A percentile compares a stretch with the other conserved stretches of the same genome.
Conservation (phyloP, 2,329 filamentous ascomycete genomes). For the Chaetomiaceae sp. region DNA sequence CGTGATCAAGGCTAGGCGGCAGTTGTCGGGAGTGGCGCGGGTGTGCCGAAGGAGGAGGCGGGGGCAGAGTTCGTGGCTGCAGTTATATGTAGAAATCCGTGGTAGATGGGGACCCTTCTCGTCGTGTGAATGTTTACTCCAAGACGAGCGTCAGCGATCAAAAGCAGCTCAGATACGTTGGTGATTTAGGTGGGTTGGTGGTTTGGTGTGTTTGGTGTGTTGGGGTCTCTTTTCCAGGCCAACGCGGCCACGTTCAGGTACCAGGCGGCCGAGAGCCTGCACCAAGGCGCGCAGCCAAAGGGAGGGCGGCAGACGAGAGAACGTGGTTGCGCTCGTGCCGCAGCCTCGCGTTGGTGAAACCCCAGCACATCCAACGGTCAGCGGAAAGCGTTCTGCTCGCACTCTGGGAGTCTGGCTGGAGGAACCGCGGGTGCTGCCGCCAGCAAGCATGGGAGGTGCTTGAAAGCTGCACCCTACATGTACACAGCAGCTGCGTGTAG, state of each 20-base stretch:
- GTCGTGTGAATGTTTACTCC: too few species aligned
- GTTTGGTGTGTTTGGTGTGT: not conserved
- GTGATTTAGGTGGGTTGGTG: too few species aligned
- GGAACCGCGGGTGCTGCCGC: not conserved
- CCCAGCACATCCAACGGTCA: slow-evolving; percentile 1
- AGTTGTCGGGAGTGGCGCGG: slow-evolving; percentile 5
- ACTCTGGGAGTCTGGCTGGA: not conserved
- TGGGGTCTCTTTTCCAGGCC: too few species aligned
- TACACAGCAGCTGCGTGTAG: too few species aligned
- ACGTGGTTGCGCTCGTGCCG: slow-evolving; percentile 2
- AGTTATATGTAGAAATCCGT: not conserved
- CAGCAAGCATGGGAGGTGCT: not conserved
- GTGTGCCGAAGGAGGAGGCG: not conserved
- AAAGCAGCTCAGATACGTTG: too few species aligned
- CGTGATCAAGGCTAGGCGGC: slow-evolving; percentile 10
- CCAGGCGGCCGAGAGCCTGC: slow-evolving; percentile 1
- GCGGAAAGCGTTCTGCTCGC: not conserved
- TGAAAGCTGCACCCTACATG: not conserved
- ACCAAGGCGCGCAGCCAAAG: not conserved
- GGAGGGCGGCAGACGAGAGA: not conserved
- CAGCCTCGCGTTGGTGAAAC: slow-evolving; percentile 5
- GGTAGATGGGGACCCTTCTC: too few species aligned
- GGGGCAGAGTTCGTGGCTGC: not conserved
- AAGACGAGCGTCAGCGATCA: too few species aligned
- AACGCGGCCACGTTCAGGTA: too few species aligned